Base-by-base conservation (phyloP, 2,329 filamentous ascomycete genomes). In the Chrysosporium queenslandicum region DNA sequence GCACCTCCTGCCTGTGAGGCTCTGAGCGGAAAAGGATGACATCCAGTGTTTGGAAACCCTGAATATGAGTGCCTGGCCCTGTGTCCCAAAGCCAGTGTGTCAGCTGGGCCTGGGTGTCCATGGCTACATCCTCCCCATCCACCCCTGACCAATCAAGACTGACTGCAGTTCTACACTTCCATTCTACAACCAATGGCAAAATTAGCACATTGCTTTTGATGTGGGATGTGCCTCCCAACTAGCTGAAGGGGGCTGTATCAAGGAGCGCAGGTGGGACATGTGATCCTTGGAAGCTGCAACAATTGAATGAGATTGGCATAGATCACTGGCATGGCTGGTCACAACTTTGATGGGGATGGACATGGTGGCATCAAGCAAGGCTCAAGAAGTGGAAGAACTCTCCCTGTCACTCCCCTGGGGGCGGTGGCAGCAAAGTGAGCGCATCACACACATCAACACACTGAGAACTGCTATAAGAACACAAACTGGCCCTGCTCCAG, bases 261-360 rank as follows among this genome's bases (percentile, higher is more conserved):
- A 46, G 27, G 11, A n/a, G 16, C 18, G 43, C 43, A 46, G 43
- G 29, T 34, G 27, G 9, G 29, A 34, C 43, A 34, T 46, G 43
- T 46, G 9, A 8, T 25, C 6, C 27, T 46, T 46, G 43, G 43
- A 30, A n/a, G 25, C 21, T 14, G 18, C 34, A 27, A 34, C 34
- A 32, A n/a, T n/a, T n/a, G 27, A 46, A n/a, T 27, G n/a, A 32
- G 25, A 46, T 46, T 46, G 43, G 43, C 43, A n/a, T 27, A 46
- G 1, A 12, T 11, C 42, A 46, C 43, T 27, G 34, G 43, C 21
- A 21, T 30, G 21, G 21, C 42, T 29, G 42, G 21, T 7, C n/a
- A n/a, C 21, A 18, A 9, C 18, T 46, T 16, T 46, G 43, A n/a
- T 27, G 29, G 16, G 43, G 29, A 46, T 46, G 25, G 43, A 46